Conservation (phyloP, 345 rosid genomes). For the Geranium brycei region DNA sequence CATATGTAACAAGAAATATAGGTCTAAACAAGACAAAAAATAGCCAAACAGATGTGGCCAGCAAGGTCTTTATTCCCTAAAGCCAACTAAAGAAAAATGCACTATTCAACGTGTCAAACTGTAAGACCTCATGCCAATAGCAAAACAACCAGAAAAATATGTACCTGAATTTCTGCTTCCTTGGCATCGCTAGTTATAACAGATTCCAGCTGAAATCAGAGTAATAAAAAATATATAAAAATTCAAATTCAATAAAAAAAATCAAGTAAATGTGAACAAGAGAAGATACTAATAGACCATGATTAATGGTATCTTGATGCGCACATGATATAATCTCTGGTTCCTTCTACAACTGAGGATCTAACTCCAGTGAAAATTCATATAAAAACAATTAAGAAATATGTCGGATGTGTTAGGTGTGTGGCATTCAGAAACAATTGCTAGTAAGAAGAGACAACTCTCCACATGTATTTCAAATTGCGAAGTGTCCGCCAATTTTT, state of each 20-base stretch:
- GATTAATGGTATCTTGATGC: background rate
- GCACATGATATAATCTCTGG: background rate
- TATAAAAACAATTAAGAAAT: too few species aligned
- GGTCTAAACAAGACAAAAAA: background rate
- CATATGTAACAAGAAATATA: background rate
- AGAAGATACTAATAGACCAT: background rate
- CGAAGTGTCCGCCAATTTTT: too few species aligned
- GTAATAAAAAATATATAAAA: background rate
- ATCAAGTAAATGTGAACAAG: background rate
- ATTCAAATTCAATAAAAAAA: background rate
- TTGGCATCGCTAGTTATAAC: conserved; percentile 52
- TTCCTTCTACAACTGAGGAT: background rate
- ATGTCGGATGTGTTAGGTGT: background rate
- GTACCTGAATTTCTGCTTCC: conserved; percentile 86
- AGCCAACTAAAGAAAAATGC: background rate
- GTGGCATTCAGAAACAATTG: too few species aligned
- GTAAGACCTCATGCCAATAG: background rate
- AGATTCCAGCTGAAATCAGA: conserved; percentile 63
- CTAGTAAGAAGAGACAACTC: too few species aligned
- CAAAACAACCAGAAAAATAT: conserved; percentile 2
- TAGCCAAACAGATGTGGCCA: too few species aligned
- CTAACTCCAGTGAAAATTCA: background rate
- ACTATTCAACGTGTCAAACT: background rate
- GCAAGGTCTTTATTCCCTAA: too few species aligned
- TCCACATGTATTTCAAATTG: too few species aligned